Base-by-base conservation (phyloP, 768 basidiomycete genomes). In the Leccinum ochraceum region DNA sequence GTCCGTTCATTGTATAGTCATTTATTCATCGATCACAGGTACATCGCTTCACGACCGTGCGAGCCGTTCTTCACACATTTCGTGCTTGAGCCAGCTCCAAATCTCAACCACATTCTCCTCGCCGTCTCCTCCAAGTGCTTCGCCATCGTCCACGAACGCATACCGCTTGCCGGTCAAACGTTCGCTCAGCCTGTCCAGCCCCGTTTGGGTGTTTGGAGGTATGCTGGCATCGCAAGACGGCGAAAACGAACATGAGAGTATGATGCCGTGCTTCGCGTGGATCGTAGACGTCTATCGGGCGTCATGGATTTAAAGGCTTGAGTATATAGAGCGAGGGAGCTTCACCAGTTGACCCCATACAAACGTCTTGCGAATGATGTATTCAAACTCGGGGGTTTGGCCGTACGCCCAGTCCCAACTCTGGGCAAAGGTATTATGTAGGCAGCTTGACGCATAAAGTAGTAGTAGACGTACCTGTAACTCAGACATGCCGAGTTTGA, bases 391-490 rank as follows among this genome's bases (percentile, higher is more conserved):
- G 46, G 95, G 95, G 0, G 95, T 96, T 69, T 95, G 92, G 0
- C 95, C 96, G 67, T 86, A 97, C 14, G 83, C 79, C 94, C 95
- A 98, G 22, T 92, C 83, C 97, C 97, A 98, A 36, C 82, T 87
- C 95, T 95, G 66, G 22, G 56, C 26, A n/a, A 30, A 53, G 17
- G 11, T 0, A 48, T 66, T 24, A 54, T 34, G n/a, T 16, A 13
- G 32, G 17, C 1, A 49, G 37, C 6, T 42, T 32, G 24, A 32
- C 16, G 37, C 37, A 56, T 22, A 14, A 32, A 32, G 6, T 8
- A 5, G 10, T 50, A 51, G 26, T 7, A 50, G 46, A 74, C 84
- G 36, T 63, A 89, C 93, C 66, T 78, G 81, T 55, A 99, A 78
- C 70, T 96, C 94, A 1, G 77, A 74, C 72, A 92, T 88, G 7